Conservation (phyloP, 2,329 filamentous ascomycete genomes). For the Fusarium decemcellulare region DNA sequence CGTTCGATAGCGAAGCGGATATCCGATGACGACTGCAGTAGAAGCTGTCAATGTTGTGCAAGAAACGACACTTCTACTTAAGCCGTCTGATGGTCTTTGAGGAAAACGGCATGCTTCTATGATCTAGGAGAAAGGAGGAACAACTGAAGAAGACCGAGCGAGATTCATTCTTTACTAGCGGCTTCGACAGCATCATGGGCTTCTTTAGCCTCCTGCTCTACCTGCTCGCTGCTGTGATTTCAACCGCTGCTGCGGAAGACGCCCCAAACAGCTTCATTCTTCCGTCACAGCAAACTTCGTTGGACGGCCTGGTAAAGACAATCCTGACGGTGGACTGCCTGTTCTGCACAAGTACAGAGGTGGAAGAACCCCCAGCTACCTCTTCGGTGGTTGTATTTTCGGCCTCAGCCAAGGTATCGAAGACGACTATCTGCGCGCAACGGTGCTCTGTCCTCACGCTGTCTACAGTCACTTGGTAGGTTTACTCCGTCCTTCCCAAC, state of each 20-base stretch:
- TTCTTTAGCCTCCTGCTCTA: slow-evolving; percentile 27
- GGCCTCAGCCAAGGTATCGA: slow-evolving; percentile 12
- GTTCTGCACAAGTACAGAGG: slow-evolving; percentile 26
- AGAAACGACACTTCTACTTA: slow-evolving; percentile 33
- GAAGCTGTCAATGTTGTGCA: slow-evolving; percentile 23
- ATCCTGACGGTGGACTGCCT: slow-evolving; percentile 37
- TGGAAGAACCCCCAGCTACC: slow-evolving; percentile 1
- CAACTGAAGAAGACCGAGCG: slow-evolving; percentile 17
- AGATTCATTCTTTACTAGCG: slow-evolving; percentile 34
- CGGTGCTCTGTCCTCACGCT: slow-evolving; percentile 39
- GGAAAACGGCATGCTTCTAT: slow-evolving; percentile 1
- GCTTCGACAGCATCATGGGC: slow-evolving; percentile 36
- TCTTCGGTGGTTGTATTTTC: slow-evolving; percentile 1
- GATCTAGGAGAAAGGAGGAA: slow-evolving; percentile 21
- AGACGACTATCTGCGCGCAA: slow-evolving; percentile 40
- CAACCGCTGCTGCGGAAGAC: slow-evolving; percentile 8
- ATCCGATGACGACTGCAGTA: slow-evolving; percentile 18
- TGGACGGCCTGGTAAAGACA: slow-evolving; percentile 16
- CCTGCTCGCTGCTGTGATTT: slow-evolving; percentile 26
- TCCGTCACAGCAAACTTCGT: slow-evolving; percentile 13
- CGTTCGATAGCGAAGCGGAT: slow-evolving; percentile 31
- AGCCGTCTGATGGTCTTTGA: slow-evolving; percentile 5
- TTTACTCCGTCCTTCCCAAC: neutral
- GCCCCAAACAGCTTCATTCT: neutral
- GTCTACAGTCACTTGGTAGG: slow-evolving; percentile 39